Evolutionary conservation across 768 basidiomycete genomes (phyloP).

Genomic region (Butyriboletus loyo): DNA sequence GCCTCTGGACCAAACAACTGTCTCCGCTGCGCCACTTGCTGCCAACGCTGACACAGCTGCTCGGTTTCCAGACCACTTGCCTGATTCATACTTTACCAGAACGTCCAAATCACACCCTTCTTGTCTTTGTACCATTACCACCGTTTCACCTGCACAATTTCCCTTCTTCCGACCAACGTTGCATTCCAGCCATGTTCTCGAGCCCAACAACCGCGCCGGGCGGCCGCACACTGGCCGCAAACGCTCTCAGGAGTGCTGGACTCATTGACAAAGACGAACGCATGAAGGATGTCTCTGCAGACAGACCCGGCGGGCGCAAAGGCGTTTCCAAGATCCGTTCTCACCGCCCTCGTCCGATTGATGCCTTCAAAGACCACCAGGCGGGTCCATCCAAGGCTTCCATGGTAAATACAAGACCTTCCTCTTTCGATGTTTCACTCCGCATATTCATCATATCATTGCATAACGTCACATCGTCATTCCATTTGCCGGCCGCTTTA

Average conservation of each 20-base stretch:
- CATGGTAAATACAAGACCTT: conserved; percentile 65
- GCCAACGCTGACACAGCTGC: conserved; percentile 26
- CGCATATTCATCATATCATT: conserved; percentile 27
- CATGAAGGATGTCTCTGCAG: conserved; percentile 67
- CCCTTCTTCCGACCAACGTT: background rate
- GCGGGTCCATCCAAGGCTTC: conserved; percentile 47
- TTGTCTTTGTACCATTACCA: conserved; percentile 20
- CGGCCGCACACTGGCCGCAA: conserved; percentile 55
- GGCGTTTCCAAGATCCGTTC: conserved; percentile 57
- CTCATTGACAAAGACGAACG: conserved; percentile 73
- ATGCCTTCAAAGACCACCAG: conserved; percentile 50
- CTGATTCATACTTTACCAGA: conserved; percentile 14
- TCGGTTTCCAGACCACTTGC: conserved; percentile 12
- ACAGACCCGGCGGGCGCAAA: conserved; percentile 72
- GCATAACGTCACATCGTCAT: conserved; percentile 21
- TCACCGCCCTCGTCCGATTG: conserved; percentile 59
- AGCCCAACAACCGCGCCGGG: conserved; percentile 58
- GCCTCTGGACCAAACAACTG: conserved; percentile 25
- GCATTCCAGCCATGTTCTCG: conserved; percentile 47
- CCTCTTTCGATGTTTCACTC: conserved; percentile 22
- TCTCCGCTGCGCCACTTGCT: conserved; percentile 7
- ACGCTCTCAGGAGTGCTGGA: conserved; percentile 65
- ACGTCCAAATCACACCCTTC: conserved; percentile 5
- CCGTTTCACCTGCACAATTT: background rate
- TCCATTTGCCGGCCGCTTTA: conserved; percentile 10